Conservation (phyloP, 164 flowering plant genomes). For the Akebia trifoliata region DNA sequence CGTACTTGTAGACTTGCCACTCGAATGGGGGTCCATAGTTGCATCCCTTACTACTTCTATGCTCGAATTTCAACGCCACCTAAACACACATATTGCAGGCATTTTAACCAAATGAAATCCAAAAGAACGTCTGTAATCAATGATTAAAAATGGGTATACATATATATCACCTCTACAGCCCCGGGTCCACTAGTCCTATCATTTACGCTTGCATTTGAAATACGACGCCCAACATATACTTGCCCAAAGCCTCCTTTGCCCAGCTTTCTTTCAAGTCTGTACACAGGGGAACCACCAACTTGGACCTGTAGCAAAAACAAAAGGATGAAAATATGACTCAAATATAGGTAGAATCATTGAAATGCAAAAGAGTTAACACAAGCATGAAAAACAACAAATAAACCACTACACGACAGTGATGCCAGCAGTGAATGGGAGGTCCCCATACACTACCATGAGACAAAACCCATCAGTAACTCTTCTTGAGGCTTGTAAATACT, state of each 20-base stretch:
- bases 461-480: too few relatives aligned
- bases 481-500: too few relatives aligned
- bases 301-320: conserved; percentile 49
- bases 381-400: too few relatives aligned
- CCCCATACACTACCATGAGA: too few relatives aligned
- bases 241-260: conserved; percentile 98
- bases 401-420: too few relatives aligned
- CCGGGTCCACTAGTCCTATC: conserved; percentile 54
- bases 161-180: conserved; percentile 57
- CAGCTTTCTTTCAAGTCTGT: conserved; percentile 63
- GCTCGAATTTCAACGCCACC: conserved; percentile 93
- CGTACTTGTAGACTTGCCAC: conserved; percentile 91
- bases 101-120: background rate
- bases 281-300: conserved; percentile 75
- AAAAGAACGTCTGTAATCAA: background rate
- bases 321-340: background rate
- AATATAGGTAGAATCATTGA: too few relatives aligned
- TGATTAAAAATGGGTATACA: background rate
- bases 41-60: conserved; percentile 85
- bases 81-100: conserved; percentile 10
- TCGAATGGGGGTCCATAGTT: conserved; percentile 87
- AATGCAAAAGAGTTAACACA: too few relatives aligned
- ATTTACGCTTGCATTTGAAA: conserved; percentile 30
- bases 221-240: conserved; percentile 80
- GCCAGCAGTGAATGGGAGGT: too few relatives aligned